These are phyloP conservation scores for Xylaria venustula DNA, from an alignment of 495 filamentous ascomycete genomes.

Conservation along the genomic window DNA sequence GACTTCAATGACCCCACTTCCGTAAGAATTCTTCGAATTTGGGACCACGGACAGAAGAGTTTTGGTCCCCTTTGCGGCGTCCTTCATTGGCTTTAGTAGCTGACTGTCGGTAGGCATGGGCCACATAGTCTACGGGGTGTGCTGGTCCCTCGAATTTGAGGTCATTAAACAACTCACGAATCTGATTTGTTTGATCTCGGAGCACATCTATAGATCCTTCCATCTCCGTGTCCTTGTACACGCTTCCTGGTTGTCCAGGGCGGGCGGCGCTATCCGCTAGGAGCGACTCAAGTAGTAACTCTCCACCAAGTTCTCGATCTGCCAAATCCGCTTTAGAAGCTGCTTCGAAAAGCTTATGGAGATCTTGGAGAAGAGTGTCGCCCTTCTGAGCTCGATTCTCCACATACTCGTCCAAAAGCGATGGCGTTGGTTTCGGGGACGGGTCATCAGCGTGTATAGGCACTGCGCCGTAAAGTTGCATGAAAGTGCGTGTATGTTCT, in stretches of 20 bases:
- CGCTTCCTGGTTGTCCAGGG: constrained; percentile 9
- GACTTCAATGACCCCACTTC: constrained; percentile 21
- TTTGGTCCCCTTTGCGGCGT: not conserved
- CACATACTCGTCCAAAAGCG: constrained; percentile 23
- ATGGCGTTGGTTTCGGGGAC: not conserved
- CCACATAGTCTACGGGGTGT: constrained; percentile 20
- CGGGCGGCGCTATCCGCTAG: constrained; percentile 21
- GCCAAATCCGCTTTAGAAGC: constrained; percentile 18
- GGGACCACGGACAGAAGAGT: constrained; percentile 12
- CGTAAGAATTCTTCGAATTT: constrained; percentile 19
- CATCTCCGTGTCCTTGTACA: constrained; percentile 28
- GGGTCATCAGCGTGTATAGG: constrained; percentile 15
- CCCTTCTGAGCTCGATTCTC: constrained; percentile 21
- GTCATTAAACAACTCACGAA: constrained; percentile 14
- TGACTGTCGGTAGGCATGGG: constrained; percentile 18
- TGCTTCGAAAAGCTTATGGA: constrained; percentile 24
- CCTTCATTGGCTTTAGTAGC: constrained; percentile 9
- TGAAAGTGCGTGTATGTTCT: constrained; percentile 18
- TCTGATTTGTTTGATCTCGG: constrained; percentile 19
- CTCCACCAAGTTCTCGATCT: constrained; percentile 21
- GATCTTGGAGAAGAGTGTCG: constrained; percentile 21
- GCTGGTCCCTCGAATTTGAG: constrained; percentile 17
- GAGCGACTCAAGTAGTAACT: constrained; percentile 26
- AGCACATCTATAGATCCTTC: constrained; percentile 26
- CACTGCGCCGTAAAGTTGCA: constrained; percentile 25